Conservation (phyloP, 352 stramenopile genomes). For the Phytophthora syringae region DNA sequence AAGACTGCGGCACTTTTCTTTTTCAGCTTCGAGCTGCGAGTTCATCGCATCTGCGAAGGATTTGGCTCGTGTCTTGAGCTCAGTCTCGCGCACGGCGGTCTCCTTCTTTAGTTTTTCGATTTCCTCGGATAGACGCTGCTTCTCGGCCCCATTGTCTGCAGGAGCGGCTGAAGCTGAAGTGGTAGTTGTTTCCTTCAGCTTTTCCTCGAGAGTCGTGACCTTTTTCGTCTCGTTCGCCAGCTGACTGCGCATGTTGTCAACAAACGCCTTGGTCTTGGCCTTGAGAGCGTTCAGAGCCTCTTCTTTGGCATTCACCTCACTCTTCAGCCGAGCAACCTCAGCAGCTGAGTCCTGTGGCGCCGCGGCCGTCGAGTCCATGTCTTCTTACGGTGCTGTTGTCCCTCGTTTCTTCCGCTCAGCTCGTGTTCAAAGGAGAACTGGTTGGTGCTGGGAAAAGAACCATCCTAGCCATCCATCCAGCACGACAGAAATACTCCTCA, state of each 20-base stretch:
- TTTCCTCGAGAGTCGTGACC: constrained; percentile 57
- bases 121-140: constrained; percentile 29
- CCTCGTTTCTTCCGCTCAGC: constrained; percentile 16
- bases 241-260: constrained; percentile 78
- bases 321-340: constrained; percentile 61
- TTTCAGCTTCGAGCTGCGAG: constrained; percentile 64
- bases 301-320: constrained; percentile 74
- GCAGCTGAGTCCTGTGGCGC: constrained; percentile 40
- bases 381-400: neutral
- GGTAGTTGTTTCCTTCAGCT: constrained; percentile 39
- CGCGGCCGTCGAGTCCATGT: constrained; percentile 23
- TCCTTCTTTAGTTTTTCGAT: constrained; percentile 59
- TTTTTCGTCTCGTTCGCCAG: constrained; percentile 73
- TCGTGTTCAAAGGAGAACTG: constrained; percentile 31
- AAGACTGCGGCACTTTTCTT: constrained; percentile 53
- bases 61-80: constrained; percentile 76
- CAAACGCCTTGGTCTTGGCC: constrained; percentile 85
- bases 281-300: constrained; percentile 85
- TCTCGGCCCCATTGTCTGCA: constrained; percentile 5
- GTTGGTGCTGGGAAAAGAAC: neutral
- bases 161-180: neutral
- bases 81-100: constrained; percentile 53
- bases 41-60: constrained; percentile 75
- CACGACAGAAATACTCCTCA: constrained; percentile 33
- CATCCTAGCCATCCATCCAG: neutral